These are phyloP conservation scores for Malassezia equina DNA, from an alignment of 1,284 basidiomycete genomes.

Conservation along the genomic window DNA sequence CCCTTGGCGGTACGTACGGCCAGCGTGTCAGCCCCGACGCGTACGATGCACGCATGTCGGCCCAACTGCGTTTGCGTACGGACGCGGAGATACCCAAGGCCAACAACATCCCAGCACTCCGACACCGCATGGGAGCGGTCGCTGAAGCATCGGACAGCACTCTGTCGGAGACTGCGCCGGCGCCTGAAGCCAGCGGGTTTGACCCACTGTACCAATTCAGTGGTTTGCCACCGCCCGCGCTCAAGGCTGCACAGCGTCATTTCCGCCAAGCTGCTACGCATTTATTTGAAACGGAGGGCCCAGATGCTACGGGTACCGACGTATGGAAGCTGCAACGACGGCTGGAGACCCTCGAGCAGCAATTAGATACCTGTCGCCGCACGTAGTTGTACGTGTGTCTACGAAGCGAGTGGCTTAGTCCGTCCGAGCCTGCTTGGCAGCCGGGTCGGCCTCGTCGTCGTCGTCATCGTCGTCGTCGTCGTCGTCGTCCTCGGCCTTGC, in stretches of 20 bases:
- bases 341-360: neutral
- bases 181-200: neutral
- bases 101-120: neutral
- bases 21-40: constrained; percentile 21
- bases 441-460: constrained; percentile 9
- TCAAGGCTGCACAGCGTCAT: constrained; percentile 23
- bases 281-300: neutral
- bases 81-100: neutral
- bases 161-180: neutral
- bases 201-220: constrained; percentile 25
- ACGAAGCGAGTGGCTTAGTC: neutral
- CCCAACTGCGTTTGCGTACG: constrained; percentile 1
- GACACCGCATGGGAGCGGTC: neutral
- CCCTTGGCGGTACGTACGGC: constrained; percentile 16
- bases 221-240: constrained; percentile 20
- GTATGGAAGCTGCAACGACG: neutral
- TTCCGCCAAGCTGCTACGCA: constrained; percentile 9
- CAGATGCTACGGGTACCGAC: neutral
- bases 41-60: constrained; percentile 24
- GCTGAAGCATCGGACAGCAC: neutral
- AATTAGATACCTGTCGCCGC: constrained; percentile 1
- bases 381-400: neutral
- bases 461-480: constrained; percentile 16
- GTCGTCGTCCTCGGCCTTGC: constrained; percentile 19
- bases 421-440: constrained; percentile 5